These are phyloP conservation scores for Claviceps sp. DNA, from an alignment of 2,329 filamentous ascomycete genomes.

Conservation along the genomic window DNA sequence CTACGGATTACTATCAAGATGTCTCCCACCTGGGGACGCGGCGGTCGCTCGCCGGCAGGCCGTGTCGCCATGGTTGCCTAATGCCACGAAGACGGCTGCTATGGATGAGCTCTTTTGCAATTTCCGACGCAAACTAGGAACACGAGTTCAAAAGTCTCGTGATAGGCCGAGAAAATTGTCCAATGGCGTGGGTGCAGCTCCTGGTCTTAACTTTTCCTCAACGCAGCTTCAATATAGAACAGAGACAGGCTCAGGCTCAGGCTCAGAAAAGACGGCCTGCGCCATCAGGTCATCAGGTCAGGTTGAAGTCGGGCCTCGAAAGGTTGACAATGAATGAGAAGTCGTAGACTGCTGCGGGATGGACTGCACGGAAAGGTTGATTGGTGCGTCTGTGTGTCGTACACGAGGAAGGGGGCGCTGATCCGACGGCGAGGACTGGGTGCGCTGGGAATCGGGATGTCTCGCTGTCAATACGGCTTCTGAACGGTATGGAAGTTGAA, in stretches of 20 bases:
- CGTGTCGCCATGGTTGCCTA: conserved; percentile 28
- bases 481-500: not conserved
- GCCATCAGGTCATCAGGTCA: conserved; percentile 10
- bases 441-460: not conserved
- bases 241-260: conserved; percentile 6
- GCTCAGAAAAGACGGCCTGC: conserved; percentile 2
- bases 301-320: not conserved
- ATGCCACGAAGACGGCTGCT: not conserved
- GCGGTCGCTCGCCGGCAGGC: conserved; percentile 20
- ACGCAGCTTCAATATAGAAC: conserved; percentile 2
- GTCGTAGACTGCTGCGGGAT: not conserved
- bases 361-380: not conserved
- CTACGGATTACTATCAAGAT: conserved; percentile 60
- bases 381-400: not conserved
- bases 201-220: not conserved
- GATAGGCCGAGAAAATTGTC: not conserved
- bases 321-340: not conserved
- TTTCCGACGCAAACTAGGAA: not conserved
- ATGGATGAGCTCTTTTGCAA: not conserved
- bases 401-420: not conserved
- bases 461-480: not conserved
- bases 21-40: conserved; percentile 49
- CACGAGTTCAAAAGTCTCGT: not conserved
- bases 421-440: not conserved
- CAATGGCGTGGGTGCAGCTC: not conserved